phyloP scores from a whole-genome alignment of 306 rosid species.

The Carpinus fangiana region DNA sequence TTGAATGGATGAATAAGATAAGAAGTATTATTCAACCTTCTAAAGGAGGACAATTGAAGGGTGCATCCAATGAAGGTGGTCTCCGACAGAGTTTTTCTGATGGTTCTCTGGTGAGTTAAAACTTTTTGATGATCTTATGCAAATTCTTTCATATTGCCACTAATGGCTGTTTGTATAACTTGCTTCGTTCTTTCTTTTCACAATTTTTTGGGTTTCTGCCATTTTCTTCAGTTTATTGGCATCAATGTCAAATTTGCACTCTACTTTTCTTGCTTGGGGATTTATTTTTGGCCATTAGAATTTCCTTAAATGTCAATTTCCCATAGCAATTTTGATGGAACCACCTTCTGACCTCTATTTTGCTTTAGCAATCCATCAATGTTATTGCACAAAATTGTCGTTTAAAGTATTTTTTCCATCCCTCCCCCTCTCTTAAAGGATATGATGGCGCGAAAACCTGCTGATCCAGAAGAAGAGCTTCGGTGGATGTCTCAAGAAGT shows the following conservation, averaged over 20 bases:
- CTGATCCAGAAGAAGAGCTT: conserved; percentile 97
- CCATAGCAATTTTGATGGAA: not conserved
- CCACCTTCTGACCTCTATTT: not conserved
- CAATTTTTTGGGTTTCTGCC: not conserved
- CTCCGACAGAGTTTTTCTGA: conserved; percentile 90
- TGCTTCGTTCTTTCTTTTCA: not conserved
- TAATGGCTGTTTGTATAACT: not conserved
- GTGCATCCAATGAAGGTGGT: conserved; percentile 69
- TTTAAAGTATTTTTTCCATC: not conserved
- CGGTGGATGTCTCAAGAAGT: conserved; percentile 99
- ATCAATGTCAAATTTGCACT: not conserved
- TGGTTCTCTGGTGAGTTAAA: conserved; percentile 81
- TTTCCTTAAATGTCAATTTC: not conserved
- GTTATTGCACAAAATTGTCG: not conserved
- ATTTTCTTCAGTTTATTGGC: not conserved
- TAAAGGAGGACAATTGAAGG: conserved; percentile 63
- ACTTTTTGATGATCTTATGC: not conserved
- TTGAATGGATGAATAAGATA: conserved; percentile 87
- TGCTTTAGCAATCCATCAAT: not conserved
- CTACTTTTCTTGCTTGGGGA: not conserved
- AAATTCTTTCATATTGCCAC: not conserved
- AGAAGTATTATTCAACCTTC: conserved; percentile 73
- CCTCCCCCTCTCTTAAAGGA: conserved; percentile 45
- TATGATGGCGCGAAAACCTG: conserved; percentile 93
- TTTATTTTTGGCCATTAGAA: conserved; percentile 4